Base-by-base conservation (phyloP, 371 early-diverging fungal genomes). In the Phascolomyces articulosus region DNA sequence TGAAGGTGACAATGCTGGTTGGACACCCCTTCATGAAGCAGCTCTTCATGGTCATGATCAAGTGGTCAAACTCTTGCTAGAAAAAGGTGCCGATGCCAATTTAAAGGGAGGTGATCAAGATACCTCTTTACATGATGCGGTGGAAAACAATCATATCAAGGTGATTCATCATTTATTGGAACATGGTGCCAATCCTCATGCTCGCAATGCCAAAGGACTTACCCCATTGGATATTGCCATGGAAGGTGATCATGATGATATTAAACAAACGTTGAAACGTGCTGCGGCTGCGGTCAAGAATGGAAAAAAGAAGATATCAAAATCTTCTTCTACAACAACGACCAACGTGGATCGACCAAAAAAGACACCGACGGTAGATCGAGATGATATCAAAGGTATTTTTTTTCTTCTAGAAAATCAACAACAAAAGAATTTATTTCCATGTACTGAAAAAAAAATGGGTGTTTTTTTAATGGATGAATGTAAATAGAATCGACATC, bases 71-170 rank as follows among this genome's bases (percentile, higher is more conserved):
- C 71, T 88, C 1, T 68, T 95, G 55, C 79, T 95, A 4, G 79
- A 83, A 7, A 85, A 86, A 60, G 90, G 91, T n/a, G 93, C 94
- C 2, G 85, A 91, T 63, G 81, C 86, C 27, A 86, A 91, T 64
- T 86, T 86, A 4, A 80, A 85, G 54, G 94, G 91, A 2, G 85
- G 81, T 34, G 90, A 88, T 58, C 84, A 82, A 10, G 87, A 91
- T 44, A 94, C 95, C 10, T 90, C 95, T 4, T 69, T 95, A 16
- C 94, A 93, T 62, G 94, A 93, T 62, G 93, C 94, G 3, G 84
- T 86, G 11, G 90, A 89, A 23, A 89, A 92, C 44, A 85, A 84
- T 1, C 89, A 90, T 60, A 62, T 72, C 2, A 83, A 87, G 20
- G 88, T 92, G 7, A 89, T 89, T 2, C 72, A 78, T 29, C 69